These are phyloP conservation scores for Psilocybe azurescens DNA, from an alignment of 768 basidiomycete genomes.

Conservation along the genomic window DNA sequence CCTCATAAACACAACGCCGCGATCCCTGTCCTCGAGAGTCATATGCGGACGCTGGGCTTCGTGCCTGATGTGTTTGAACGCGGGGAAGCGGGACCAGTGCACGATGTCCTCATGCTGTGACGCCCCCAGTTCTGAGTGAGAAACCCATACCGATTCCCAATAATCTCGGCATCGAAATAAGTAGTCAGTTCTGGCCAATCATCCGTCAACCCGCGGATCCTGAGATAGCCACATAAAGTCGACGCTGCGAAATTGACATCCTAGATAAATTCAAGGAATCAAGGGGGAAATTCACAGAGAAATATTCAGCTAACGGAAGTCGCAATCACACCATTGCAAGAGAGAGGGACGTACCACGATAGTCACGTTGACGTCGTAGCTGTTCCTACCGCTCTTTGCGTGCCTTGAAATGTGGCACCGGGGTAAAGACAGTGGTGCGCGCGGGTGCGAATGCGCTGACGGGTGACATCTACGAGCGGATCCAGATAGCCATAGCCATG, in stretches of 20 bases:
- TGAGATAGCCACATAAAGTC: constrained; percentile 88
- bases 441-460: constrained; percentile 72
- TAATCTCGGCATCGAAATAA: constrained; percentile 96
- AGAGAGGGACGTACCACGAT: constrained; percentile 73
- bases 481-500: constrained; percentile 32
- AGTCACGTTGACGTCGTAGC: constrained; percentile 93
- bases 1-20: constrained; percentile 90
- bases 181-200: constrained; percentile 97
- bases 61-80: constrained; percentile 80
- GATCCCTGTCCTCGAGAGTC: constrained; percentile 78
- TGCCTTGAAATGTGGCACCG: constrained; percentile 87
- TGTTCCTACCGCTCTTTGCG: constrained; percentile 92
- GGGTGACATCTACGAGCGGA: constrained; percentile 79
- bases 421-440: constrained; percentile 84
- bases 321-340: background rate
- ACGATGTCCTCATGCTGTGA: constrained; percentile 90
- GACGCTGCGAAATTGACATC: constrained; percentile 90
- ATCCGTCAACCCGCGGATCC: constrained; percentile 90
- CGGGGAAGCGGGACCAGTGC: constrained; percentile 94
- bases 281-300: background rate
- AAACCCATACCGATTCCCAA: constrained; percentile 90
- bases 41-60: constrained; percentile 81
- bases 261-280: constrained; percentile 38
- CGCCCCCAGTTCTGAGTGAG: constrained; percentile 89
- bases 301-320: too few relatives aligned